Base-by-base conservation (phyloP, 208 protist genomes). In the Trypanosoma boissoni region DNA sequence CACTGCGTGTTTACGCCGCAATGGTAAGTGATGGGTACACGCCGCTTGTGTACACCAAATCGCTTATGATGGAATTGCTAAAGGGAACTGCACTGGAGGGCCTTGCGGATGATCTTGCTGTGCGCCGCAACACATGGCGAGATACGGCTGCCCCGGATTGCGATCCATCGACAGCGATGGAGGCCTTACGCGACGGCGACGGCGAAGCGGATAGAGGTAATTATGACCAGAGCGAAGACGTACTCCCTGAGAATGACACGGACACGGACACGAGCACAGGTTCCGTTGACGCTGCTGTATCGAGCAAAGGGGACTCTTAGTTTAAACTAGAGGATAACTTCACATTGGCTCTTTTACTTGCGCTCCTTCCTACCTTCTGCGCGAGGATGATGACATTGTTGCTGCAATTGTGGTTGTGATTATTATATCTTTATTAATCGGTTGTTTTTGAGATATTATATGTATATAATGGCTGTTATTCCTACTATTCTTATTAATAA, bases 21-120 rank as follows among this genome's bases (percentile, higher is more conserved):
- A 92, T 95, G 85, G 79, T 69, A 28, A 78, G 79, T 14, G 80
- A 88, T 58, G 85, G 88, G 12, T 92, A 90, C 48, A 46, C 78
- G 45, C 88, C 88, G 26, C 46, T 91, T 7, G 42, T 51, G 52
- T 92, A 91, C 72, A 95, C 88, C 3, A 65, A 63, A 20, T 62
- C 67, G 9, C 43, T 91, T 24, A 65, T 95, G 1, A 61, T 45
- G 12, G 64, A 73, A 18, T 26, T 82, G 4, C 86, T 95, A 59
- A 52, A 60, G 3, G 76, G 66, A 20, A 88, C 81, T 7, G 42
- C 77, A 18, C 64, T 84, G 3, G 82, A 86, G 20, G 88, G 83
- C 14, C 27, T 72, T 1, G 88, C 82, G 8, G 81, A 91, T 50
- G 71, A 85, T 36, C 43, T 94, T 31, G 20, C 37, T 3, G 80